Conservation (phyloP, 1,139 yeast genomes). For the Candida sojae region DNA sequence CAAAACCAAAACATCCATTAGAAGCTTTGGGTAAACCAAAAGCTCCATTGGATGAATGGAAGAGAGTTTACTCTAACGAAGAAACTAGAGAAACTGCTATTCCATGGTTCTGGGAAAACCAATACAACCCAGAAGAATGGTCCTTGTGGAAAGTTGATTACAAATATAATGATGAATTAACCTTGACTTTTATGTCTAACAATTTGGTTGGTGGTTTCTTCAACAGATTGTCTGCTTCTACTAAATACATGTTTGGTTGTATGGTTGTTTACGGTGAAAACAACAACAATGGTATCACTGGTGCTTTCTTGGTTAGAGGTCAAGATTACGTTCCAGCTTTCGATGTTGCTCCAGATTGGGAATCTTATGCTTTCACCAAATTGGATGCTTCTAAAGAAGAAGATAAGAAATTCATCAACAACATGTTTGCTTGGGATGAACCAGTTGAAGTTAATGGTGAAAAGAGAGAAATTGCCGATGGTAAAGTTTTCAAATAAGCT, state of each 20-base stretch:
- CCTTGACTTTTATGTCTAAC: constrained; percentile 96
- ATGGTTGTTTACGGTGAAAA: constrained; percentile 96
- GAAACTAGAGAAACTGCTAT: constrained; percentile 93
- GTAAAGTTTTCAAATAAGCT: constrained; percentile 48
- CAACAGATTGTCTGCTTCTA: constrained; percentile 88
- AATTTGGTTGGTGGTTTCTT: constrained; percentile 98
- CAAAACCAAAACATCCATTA: constrained; percentile 90
- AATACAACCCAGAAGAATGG: constrained; percentile 90
- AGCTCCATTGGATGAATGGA: constrained; percentile 87
- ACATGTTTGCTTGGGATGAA: constrained; percentile 55
- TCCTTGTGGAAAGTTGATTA: constrained; percentile 93
- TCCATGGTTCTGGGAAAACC: constrained; percentile 95
- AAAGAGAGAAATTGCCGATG: constrained; percentile 48
- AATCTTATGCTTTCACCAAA: constrained; percentile 51
- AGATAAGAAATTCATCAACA: constrained; percentile 41
- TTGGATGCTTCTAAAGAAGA: constrained; percentile 40
- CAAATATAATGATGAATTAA: constrained; percentile 97
- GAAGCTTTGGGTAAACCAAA: constrained; percentile 75
- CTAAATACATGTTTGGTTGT: constrained; percentile 92
- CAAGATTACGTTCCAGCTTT: constrained; percentile 89
- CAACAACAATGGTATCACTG: constrained; percentile 96
- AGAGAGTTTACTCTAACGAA: constrained; percentile 94
- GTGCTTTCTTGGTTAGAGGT: constrained; percentile 94
- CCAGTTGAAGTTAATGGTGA: constrained; percentile 48
- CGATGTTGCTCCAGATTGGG: constrained; percentile 99